Evolutionary conservation across 768 basidiomycete species (phyloP).

Genomic region (Suillus paluster): DNA sequence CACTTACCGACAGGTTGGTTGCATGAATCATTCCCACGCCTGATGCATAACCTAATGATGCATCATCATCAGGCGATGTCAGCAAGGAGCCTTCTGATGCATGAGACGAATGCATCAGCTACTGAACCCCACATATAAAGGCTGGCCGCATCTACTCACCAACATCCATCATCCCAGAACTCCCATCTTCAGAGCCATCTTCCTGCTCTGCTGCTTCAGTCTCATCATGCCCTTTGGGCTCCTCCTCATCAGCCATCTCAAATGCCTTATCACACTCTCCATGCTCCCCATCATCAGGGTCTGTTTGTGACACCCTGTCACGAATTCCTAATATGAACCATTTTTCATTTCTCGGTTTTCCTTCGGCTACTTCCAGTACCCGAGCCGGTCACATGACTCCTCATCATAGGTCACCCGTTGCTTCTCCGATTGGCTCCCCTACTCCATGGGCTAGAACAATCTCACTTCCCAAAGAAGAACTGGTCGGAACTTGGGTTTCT

Average conservation of each 20-base stretch:
- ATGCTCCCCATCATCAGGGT: neutral
- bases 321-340: too few relatives aligned
- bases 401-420: too few relatives aligned
- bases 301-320: neutral
- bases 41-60: too few relatives aligned
- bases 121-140: neutral
- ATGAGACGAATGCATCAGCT: neutral
- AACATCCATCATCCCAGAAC: neutral
- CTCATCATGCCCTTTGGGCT: neutral
- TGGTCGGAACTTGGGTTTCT: too few relatives aligned
- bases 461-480: too few relatives aligned
- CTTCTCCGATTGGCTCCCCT: too few relatives aligned
- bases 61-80: neutral
- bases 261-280: neutral
- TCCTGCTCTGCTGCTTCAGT: neutral
- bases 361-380: too few relatives aligned
- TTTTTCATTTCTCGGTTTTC: too few relatives aligned
- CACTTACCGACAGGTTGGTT: too few relatives aligned
- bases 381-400: too few relatives aligned
- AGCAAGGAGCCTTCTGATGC: neutral
- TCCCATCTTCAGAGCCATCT: neutral
- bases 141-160: neutral
- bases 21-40: too few relatives aligned
- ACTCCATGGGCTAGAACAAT: too few relatives aligned
- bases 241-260: neutral